Evolutionary conservation across 2,329 filamentous ascomycete genomes (phyloP).

Genomic region (Microdochium trichocladiopsis): DNA sequence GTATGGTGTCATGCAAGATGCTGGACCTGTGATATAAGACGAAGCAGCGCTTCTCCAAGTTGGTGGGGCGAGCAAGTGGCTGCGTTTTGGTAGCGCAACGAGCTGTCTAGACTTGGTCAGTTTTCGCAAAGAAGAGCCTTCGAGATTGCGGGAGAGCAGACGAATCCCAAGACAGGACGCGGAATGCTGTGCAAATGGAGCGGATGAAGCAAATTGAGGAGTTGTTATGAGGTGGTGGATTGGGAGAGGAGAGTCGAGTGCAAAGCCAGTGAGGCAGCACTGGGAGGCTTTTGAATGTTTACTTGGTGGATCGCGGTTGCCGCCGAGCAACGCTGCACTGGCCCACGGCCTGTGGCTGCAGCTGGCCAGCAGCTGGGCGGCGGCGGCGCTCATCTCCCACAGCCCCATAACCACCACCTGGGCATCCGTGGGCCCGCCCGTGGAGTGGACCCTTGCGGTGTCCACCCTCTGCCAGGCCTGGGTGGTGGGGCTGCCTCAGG

Average conservation of each 20-base stretch:
- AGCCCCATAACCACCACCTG: background rate
- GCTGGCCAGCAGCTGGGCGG: background rate
- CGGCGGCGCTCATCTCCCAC: background rate
- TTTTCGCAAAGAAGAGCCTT: conserved; percentile 16
- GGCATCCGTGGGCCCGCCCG: background rate
- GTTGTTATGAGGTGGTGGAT: conserved; percentile 8
- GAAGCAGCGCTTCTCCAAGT: conserved; percentile 23
- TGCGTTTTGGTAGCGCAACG: conserved; percentile 21
- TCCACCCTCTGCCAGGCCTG: no score
- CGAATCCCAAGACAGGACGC: conserved; percentile 9
- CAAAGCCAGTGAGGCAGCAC: background rate
- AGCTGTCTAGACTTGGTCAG: conserved; percentile 39
- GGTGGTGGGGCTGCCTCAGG: no score
- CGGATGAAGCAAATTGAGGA: conserved; percentile 4
- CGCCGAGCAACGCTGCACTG: background rate
- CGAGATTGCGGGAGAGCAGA: conserved; percentile 1
- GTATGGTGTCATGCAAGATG: conserved; percentile 36
- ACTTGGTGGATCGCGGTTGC: background rate
- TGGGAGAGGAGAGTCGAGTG: conserved; percentile 12
- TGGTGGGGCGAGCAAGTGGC: conserved; percentile 40
- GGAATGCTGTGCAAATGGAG: background rate
- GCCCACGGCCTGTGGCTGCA: background rate
- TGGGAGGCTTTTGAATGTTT: background rate
- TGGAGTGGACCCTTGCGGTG: no score
- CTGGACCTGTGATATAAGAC: no score